These are phyloP conservation scores for Diaporthe caulivora DNA, from an alignment of 2,329 filamentous ascomycete genomes.

Conservation along the genomic window DNA sequence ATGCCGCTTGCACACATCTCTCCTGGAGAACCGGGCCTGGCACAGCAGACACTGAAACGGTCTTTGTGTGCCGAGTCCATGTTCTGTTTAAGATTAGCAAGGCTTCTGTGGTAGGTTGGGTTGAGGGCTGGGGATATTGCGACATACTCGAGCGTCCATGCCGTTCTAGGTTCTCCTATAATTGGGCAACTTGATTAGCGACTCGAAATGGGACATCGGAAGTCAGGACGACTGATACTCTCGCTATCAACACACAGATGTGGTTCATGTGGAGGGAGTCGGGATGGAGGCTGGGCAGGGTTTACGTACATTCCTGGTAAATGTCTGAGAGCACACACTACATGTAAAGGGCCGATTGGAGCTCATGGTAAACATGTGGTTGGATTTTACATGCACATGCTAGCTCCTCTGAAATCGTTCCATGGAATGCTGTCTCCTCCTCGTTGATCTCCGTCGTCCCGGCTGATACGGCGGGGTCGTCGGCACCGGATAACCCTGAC, in stretches of 20 bases:
- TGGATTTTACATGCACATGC: background rate
- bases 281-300: background rate
- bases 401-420: too few relatives aligned
- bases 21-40: constrained; percentile 40
- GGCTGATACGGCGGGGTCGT: too few relatives aligned
- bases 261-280: background rate
- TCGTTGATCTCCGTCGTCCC: too few relatives aligned
- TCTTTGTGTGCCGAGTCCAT: constrained; percentile 40
- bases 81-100: constrained; percentile 39
- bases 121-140: background rate
- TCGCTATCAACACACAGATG: background rate
- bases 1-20: constrained; percentile 43
- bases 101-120: background rate
- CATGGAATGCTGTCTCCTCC: too few relatives aligned
- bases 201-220: too few relatives aligned
- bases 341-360: constrained; percentile 39
- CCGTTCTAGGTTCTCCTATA: constrained; percentile 43
- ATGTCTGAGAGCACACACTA: constrained; percentile 40
- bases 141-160: constrained; percentile 43
- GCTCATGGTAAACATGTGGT: background rate
- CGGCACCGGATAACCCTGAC: too few relatives aligned
- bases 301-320: constrained; percentile 40
- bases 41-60: constrained; percentile 42
- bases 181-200: background rate
- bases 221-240: background rate